Evolutionary conservation across 2,329 filamentous ascomycete species (phyloP), one percentile per base, ranked within the genome.

Genomic region (Monilinia aucupariae): DNA sequence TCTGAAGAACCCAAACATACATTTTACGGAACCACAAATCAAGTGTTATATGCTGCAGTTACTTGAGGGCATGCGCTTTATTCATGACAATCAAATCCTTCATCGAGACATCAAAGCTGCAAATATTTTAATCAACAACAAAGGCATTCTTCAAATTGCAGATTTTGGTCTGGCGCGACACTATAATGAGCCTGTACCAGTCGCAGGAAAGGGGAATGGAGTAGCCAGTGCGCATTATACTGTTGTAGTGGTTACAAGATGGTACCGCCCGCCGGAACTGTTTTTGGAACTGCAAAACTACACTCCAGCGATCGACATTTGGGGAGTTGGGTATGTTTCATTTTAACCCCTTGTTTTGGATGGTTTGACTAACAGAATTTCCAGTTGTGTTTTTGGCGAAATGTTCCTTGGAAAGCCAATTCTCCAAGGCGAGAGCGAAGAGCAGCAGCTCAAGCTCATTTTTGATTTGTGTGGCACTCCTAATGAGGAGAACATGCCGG

Each of bases 41-140:
- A 99, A 99, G 76, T 99, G 94, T 78, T 99, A 99, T 76, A 87
- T 99, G 84, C 79, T 94, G 64, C 94, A 99, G 75, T 82, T 99
- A 37, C 84, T 99, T 58, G 88, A 96, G 72, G 94, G 94, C 3
- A 81, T 97, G 45, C 84, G 85, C 66, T 99, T 97, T 76, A 81
- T 99, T 50, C 94, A 99, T 78, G 90, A 92, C 66, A 91, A 83
- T 73, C 84, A 89, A 71, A 97, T 99, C 67, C 80, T 99, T 30
- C 94, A 99, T 75, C 88, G 94, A 74, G 94, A 99, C 73, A 97
- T 99, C 92, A 99, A 99, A 79, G 94, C 94, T 2, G 94, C 94
- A 72, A 99, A 99, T 74, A 82, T 99, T 39, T 84, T 99, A 64
- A 99, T 99, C 76, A 96, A 90, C 78, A 97, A 99, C 76, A 83